Evolutionary conservation across 1,284 basidiomycete genomes (phyloP), one percentile per base, ranked within the genome.

Genomic region (Crucibulum parvulum): DNA sequence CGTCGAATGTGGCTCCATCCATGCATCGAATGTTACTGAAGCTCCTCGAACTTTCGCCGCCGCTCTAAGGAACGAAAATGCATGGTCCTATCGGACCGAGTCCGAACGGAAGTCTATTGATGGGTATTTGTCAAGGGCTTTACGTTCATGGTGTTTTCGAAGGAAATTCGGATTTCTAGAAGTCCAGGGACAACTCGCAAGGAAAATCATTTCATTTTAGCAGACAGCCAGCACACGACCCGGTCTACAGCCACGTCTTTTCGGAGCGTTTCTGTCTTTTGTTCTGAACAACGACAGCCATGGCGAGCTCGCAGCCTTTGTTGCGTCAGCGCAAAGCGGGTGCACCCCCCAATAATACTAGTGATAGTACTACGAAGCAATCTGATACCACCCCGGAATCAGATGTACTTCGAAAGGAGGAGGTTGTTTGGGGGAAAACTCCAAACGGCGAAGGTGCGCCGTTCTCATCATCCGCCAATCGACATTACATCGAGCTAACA

Each of bases 351-450:
- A 24, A 4, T 24, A 24, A 24, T 24, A 24, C 24, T 24, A 24
- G 2, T 24, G 24, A 24, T 24, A 24, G 24, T 24, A 24, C 24
- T 24, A 24, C 15, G 18, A 15, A 24, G 18, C 5, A 35, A 11
- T 35, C 41, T 11, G 45, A 8, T 36, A 16, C 37, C 15, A 16
- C 11, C 36, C 16, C 54, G 7, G 51, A 51, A 46, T 37, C 53
- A 56, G 45, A 46, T 50, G 51, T 11, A 45, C 52, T 39, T 56
- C n/a, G 56, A 51, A 61, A 55, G 48, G 87, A 88, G 43, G 90
- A 93, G 66, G 81, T 92, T 37, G 92, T 93, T 7, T 95, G 92
- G 88, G 94, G 94, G 15, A 94, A 95, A 77, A 96, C 94, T 0
- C 92, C 93, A 8, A 75, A 83, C 57, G 95, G 94, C 37, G 86